Evolutionary conservation across 805 yeast genomes (phyloP).

Genomic region (Ogataea methanolica): DNA sequence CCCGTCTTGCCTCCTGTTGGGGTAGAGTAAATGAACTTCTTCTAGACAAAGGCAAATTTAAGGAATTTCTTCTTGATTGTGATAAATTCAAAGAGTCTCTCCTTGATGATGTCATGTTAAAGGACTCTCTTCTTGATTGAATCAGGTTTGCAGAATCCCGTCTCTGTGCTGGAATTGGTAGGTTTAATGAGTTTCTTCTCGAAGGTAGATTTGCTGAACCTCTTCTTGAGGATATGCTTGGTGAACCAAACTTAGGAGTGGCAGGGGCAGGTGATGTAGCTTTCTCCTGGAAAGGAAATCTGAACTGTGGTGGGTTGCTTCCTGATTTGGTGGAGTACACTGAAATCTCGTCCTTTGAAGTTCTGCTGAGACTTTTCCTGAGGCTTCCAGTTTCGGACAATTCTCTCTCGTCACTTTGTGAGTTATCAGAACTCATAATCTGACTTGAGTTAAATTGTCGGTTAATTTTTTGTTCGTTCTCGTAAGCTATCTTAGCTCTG

Average conservation of each 20-base stretch:
- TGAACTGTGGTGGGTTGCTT: slow-evolving; percentile 45
- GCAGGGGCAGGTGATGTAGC: slow-evolving; percentile 12
- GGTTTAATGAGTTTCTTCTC: slow-evolving; percentile 12
- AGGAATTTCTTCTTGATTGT: slow-evolving; percentile 17
- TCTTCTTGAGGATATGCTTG: slow-evolving; percentile 14
- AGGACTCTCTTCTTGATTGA: slow-evolving; percentile 4
- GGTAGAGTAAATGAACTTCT: slow-evolving; percentile 14
- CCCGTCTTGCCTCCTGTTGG: slow-evolving; percentile 12
- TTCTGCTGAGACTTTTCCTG: slow-evolving; percentile 1
- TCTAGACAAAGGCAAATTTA: slow-evolving; percentile 15
- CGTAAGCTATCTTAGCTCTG: neutral
- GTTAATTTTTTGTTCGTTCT: too few relatives aligned
- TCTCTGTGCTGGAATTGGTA: slow-evolving; percentile 6
- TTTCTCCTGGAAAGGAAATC: slow-evolving; percentile 66
- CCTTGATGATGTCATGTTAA: slow-evolving; percentile 1
- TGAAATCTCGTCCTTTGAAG: slow-evolving; percentile 13
- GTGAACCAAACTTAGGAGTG: slow-evolving; percentile 13
- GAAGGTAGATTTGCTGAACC: slow-evolving; percentile 12
- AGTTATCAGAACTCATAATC: neutral
- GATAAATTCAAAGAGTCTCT: slow-evolving; percentile 6
- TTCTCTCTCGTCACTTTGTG: slow-evolving; percentile 3
- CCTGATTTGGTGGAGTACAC: slow-evolving; percentile 3
- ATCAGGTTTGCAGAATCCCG: slow-evolving; percentile 9
- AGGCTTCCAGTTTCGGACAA: slow-evolving; percentile 8
- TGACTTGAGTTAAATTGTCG: too few relatives aligned